phyloP scores from a whole-genome alignment of 2,329 filamentous ascomycete species.

The Colletotrichum cordylinicola region DNA sequence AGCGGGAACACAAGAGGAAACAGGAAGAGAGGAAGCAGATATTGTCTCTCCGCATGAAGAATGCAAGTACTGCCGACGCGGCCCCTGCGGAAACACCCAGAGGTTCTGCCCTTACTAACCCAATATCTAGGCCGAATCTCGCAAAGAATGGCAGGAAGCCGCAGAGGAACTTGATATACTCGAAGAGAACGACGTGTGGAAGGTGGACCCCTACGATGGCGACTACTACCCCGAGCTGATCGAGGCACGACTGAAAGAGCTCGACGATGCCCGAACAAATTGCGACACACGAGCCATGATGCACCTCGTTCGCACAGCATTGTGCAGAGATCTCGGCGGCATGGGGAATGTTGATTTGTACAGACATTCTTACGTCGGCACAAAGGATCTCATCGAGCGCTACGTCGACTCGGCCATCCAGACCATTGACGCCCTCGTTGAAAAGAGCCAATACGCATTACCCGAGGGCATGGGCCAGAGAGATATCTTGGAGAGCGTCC shows the following conservation, averaged over 20 bases:
- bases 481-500: slow-evolving; percentile 69
- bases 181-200: slow-evolving; percentile 85
- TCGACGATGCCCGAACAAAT: slow-evolving; percentile 75
- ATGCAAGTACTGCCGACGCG: slow-evolving; percentile 52
- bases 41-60: slow-evolving; percentile 68
- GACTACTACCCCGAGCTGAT: slow-evolving; percentile 78
- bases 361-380: slow-evolving; percentile 83
- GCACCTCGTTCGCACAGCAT: slow-evolving; percentile 77
- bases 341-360: slow-evolving; percentile 88
- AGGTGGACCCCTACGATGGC: slow-evolving; percentile 63
- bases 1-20: slow-evolving; percentile 51
- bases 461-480: slow-evolving; percentile 63
- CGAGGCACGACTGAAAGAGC: slow-evolving; percentile 69
- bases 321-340: slow-evolving; percentile 82
- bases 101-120: neutral
- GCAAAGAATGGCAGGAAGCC: slow-evolving; percentile 76
- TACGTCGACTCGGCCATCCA: slow-evolving; percentile 83
- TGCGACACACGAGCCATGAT: slow-evolving; percentile 80
- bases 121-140: slow-evolving; percentile 65
- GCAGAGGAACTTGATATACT: slow-evolving; percentile 80
- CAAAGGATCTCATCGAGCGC: slow-evolving; percentile 83
- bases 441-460: slow-evolving; percentile 54
- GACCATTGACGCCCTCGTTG: slow-evolving; percentile 75
- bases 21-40: slow-evolving; percentile 67
- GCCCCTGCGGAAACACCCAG: neutral